Conservation (phyloP, 768 basidiomycete genomes). For the Pulveroboletus ravenelii region DNA sequence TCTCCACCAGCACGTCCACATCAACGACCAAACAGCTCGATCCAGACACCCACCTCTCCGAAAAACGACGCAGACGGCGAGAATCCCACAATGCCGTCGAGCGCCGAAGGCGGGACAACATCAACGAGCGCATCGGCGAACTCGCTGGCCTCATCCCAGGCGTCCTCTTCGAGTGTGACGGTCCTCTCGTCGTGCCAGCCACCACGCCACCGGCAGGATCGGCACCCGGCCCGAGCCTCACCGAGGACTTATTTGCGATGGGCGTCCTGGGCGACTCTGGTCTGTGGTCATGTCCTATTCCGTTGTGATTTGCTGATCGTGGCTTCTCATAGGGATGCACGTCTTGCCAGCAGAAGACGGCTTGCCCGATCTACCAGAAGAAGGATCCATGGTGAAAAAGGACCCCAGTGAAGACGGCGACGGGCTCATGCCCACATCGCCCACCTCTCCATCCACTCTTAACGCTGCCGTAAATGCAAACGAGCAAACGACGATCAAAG, state of each 20-base stretch:
- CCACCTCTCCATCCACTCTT: constrained; percentile 15
- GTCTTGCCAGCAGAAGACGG: constrained; percentile 24
- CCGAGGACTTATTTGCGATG: constrained; percentile 21
- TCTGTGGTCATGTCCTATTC: constrained; percentile 2
- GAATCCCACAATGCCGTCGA: constrained; percentile 94
- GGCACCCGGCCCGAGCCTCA: constrained; percentile 7
- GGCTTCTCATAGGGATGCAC: constrained; percentile 16
- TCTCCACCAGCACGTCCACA: constrained; percentile 1
- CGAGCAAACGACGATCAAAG: constrained; percentile 60
- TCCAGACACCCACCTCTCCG: constrained; percentile 48
- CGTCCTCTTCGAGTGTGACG: constrained; percentile 64
- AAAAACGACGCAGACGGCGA: constrained; percentile 75
- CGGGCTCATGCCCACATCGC: constrained; percentile 15
- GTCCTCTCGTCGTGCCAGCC: constrained; percentile 18
- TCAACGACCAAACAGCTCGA: constrained; percentile 10
- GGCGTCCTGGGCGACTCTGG: constrained; percentile 21
- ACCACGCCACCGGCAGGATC: constrained; percentile 9
- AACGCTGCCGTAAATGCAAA: constrained; percentile 5
- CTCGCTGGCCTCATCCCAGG: constrained; percentile 87
- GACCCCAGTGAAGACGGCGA: constrained; percentile 31
- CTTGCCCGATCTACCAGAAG: constrained; percentile 28
- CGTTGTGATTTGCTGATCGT: neutral
- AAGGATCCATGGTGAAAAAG: constrained; percentile 22
- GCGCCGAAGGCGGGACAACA: constrained; percentile 81
- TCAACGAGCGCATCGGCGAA: constrained; percentile 93